These are phyloP conservation scores for Argentina anserina DNA, from an alignment of 306 rosid species.

Conservation along the genomic window DNA sequence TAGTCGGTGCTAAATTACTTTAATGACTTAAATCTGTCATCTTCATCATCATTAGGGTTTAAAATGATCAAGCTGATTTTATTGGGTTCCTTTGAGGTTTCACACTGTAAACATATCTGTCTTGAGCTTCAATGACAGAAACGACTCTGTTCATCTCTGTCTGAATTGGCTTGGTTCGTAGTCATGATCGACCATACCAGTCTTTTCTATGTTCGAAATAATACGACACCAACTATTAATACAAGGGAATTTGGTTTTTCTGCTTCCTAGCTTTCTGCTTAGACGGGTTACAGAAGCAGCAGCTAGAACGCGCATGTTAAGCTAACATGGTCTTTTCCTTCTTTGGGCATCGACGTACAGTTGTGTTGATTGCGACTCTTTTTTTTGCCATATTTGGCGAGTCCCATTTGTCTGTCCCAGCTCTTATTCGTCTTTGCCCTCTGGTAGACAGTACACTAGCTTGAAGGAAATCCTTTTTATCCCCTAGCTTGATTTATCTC, in stretches of 20 bases:
- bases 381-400: not conserved
- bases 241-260: not conserved
- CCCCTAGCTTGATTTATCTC: not conserved
- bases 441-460: not conserved
- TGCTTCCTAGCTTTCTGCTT: not conserved
- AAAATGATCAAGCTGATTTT: not conserved
- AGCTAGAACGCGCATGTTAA: not conserved
- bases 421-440: not conserved
- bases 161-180: not conserved
- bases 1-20: not conserved
- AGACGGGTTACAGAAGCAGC: not conserved
- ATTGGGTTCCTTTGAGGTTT: not conserved
- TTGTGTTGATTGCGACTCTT: not conserved
- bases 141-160: not conserved
- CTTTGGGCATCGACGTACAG: not conserved
- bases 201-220: not conserved
- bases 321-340: not conserved
- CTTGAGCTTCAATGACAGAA: not conserved
- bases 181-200: not conserved
- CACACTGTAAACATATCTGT: not conserved
- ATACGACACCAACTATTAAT: not conserved
- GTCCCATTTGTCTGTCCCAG: not conserved
- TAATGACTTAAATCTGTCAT: not conserved
- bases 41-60: not conserved
- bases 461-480: slow-evolving; percentile 5